Evolutionary conservation across 768 basidiomycete species (phyloP), one percentile per base, ranked within the genome.

Genomic region (Kwoniella heveanensis): DNA sequence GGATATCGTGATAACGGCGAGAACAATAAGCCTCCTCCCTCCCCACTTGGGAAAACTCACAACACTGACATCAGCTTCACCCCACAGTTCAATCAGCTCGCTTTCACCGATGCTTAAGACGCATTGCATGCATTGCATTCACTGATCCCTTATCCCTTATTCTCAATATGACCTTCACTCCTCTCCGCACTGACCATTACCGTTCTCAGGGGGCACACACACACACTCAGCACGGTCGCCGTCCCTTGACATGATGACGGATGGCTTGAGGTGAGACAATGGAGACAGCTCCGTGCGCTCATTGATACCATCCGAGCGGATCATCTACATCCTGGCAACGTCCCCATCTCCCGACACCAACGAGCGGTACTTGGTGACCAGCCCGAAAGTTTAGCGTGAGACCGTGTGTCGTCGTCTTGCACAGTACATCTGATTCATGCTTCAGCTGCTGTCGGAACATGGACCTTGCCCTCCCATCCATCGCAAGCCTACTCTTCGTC

Each of bases 391-490:
- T 5, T 32, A 32, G 32, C 32, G 32, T 32, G 32, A 32, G 32
- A 32, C 32, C n/a, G n/a, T n/a, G n/a, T n/a, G n/a, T n/a, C n/a
- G n/a, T n/a, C n/a, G n/a, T n/a, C n/a, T n/a, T n/a, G n/a, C n/a
- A n/a, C n/a, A 6, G 32, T 32, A 32, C 32, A 32, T 32, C 13
- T 32, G 32, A 13, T 32, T n/a, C n/a, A n/a, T n/a, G n/a, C n/a
- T 54, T 29, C 6, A 2, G 25, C 13, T 36, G 32, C 32, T 13
- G 13, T 36, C 32, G 6, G 6, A 44, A 10, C 39, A 59, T 59
- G 57, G 57, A 59, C 27, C 57, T 50, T 13, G 49, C 47, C n/a
- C 57, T 59, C 15, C 57, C 57, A 15, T 30, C 57, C 29, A 59
- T 59, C 10, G 57, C 57, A 30, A 47, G 39, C 30, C 44, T 32